Base-by-base conservation (phyloP, 768 basidiomycete genomes). In the Pisolithus albus region DNA sequence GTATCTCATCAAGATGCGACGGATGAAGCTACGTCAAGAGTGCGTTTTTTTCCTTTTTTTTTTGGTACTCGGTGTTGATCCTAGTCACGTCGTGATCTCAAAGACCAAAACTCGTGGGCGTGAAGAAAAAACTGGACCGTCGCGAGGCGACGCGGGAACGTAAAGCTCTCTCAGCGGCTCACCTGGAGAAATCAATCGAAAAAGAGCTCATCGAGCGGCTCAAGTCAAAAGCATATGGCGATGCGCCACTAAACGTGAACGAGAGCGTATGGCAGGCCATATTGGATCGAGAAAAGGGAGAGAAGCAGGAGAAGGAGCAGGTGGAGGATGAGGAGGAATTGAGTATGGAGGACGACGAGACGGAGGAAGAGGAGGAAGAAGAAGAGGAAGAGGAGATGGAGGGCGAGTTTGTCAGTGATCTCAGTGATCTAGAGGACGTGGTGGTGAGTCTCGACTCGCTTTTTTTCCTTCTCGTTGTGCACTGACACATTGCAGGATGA, bases 1-100 rank as follows among this genome's bases (percentile, higher is more conserved):
- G 67, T 98, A 97, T 64, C 81, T 99, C 57, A 97, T 98, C 69
- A 94, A 96, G 75, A 96, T 98, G 94, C 81, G 95, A 53, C 83
- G 89, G 40, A 70, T 95, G 55, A 88, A 88, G 59, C 75, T 94
- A 51, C 82, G 87, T n/a, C 81, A 91, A 70, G 85, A 91, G 93
- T 94, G 50, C 60, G 88, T 73, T 23, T 23, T 3, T 26, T 26
- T 26, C 11, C 4, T 19, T 36, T 51, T 9, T 13, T 19, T 24
- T 10, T 5, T 41, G 10, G 18, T 48, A 38, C 42, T 37, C 38
- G n/a, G 40, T 19, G 18, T 23, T 41, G 11, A 41, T 30, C n/a
- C 18, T 24, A 39, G 15, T 15, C 52, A 45, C 55, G 38, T 26
- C 6, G 41, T 36, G 18, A 15, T 32, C 16, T 21, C 34, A 5